Evolutionary conservation across 345 rosid species (phyloP).

Genomic region (Heritiera littoralis): DNA sequence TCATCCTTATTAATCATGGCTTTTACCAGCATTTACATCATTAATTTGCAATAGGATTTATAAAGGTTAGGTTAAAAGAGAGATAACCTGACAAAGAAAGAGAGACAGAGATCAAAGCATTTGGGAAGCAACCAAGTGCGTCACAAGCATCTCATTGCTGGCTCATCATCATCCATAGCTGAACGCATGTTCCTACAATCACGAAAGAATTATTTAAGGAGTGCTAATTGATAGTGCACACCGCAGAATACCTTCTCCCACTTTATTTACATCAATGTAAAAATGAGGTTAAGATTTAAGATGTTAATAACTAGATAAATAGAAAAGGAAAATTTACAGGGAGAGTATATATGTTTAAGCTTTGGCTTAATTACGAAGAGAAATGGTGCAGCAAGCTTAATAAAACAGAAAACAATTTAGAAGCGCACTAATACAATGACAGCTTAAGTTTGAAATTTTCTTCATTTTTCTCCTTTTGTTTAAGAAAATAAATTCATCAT

Average conservation of each 20-base stretch:
- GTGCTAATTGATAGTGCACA: background rate
- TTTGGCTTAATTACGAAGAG: background rate
- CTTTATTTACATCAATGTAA: conserved; percentile 8
- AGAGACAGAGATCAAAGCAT: conserved; percentile 15
- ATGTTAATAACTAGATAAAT: background rate
- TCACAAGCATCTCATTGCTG: conserved; percentile 11
- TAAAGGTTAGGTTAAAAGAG: conserved; percentile 16
- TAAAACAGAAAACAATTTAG: background rate
- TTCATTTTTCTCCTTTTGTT: background rate
- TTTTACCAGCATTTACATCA: background rate
- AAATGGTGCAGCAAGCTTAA: background rate
- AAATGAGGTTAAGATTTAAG: conserved; percentile 8
- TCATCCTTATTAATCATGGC: background rate
- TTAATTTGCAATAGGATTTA: background rate
- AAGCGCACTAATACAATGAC: background rate
- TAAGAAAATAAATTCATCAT: background rate
- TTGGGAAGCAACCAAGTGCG: background rate
- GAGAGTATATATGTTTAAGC: background rate
- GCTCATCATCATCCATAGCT: conserved; percentile 11
- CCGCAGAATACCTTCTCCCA: background rate
- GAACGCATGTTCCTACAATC: background rate
- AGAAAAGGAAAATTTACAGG: too few species aligned
- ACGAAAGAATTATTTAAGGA: background rate
- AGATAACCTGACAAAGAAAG: conserved; percentile 9
- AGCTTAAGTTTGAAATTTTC: background rate